Conservation (phyloP, 495 filamentous ascomycete genomes). For the Extremus antarcticus region DNA sequence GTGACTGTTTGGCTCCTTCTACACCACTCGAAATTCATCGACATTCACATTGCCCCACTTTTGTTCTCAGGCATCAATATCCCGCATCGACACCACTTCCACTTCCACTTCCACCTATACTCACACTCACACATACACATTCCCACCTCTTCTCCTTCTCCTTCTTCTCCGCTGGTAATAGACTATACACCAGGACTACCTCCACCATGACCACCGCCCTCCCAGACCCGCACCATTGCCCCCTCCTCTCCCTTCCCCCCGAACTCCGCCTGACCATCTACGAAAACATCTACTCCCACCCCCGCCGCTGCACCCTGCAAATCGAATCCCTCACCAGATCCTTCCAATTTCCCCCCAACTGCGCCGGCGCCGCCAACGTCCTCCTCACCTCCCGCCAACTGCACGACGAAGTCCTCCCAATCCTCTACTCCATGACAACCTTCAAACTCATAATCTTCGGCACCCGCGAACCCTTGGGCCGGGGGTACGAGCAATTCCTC, state of each 20-base stretch:
- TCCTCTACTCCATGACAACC: not conserved
- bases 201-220: not conserved
- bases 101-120: not conserved
- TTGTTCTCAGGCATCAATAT: not conserved
- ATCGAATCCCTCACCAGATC: not conserved
- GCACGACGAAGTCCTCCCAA: not conserved
- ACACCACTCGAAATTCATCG: not conserved
- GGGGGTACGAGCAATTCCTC: not conserved
- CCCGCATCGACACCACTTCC: not conserved
- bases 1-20: not conserved
- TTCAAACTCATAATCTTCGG: not conserved
- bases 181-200: too few species aligned
- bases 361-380: not conserved
- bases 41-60: not conserved
- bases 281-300: not conserved
- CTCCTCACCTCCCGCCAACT: not conserved
- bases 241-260: constrained; percentile 4
- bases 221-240: not conserved
- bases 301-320: not conserved
- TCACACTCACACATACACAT: too few species aligned
- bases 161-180: too few species aligned
- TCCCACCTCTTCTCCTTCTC: too few species aligned
- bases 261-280: constrained; percentile 6
- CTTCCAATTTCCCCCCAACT: not conserved
- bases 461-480: not conserved